Base-by-base conservation (phyloP, 176 grass and related monocot genomes). In the Dactylis glomerata region DNA sequence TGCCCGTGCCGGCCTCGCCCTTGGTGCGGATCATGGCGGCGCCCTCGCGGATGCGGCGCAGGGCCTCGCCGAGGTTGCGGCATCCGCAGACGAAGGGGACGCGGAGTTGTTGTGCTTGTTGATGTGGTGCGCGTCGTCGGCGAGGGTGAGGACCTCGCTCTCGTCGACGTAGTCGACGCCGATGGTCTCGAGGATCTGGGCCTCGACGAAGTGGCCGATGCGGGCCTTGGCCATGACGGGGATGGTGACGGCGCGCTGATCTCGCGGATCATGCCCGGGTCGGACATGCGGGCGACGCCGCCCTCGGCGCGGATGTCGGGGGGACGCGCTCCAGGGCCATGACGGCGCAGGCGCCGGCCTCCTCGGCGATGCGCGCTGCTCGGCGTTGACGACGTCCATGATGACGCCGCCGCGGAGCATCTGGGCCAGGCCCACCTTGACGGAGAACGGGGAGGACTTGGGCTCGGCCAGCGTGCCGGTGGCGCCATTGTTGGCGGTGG, bases 271-370 rank as follows among this genome's bases (percentile, higher is more conserved):
- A 94, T 83, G 1, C 68, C 89, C 1, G 92, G 89, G 80, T 94
- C 92, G 9, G 88, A 91, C 92, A 94, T 94, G 68, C 92, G 86
- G 0, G 92, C 92, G 3, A 94, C 92, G 23, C 92, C 88, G 40
- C 92, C 92, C 73, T 88, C 83, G 3, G 92, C 34, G 10, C 92
- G 86, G 83, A 94, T 94, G 82, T 94, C 92, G 69, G 92, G 32
- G 92, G 92, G 19, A 94, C 92, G 22, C 92, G 92, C 89, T 94
- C 89, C 24, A 94, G 83, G 10, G 92, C 92, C 92, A 94, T 94
- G 5, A 94, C 89, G 2, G 92, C 92, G 61, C 92, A 94, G 0
- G 92, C 92, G 0, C 92, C n/a, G n/a, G n/a, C n/a, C n/a, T n/a
- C n/a, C n/a, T n/a, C n/a, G n/a, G n/a, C n/a, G n/a, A n/a, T n/a